phyloP scores from a whole-genome alignment of 2,329 filamentous ascomycete species.

The Ophiognomonia clavigignenti-juglandacearum region DNA sequence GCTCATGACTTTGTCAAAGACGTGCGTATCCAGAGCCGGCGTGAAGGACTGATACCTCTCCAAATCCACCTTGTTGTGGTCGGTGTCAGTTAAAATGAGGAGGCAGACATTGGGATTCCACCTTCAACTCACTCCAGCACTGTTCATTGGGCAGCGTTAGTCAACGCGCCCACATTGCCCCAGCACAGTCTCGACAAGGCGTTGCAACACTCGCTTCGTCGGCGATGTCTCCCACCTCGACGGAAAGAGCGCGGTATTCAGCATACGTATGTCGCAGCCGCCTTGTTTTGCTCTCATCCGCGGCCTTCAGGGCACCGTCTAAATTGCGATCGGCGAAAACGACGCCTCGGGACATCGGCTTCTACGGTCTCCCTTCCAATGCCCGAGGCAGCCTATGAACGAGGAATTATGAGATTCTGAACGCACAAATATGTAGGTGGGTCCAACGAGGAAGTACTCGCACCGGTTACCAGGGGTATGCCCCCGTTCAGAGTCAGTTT shows the following conservation, averaged over 20 bases:
- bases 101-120: neutral
- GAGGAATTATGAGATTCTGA: neutral
- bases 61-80: neutral
- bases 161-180: constrained; percentile 3
- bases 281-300: constrained; percentile 1
- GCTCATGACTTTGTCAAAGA: neutral
- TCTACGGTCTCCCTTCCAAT: constrained; percentile 10
- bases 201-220: neutral
- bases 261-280: neutral
- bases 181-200: neutral
- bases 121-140: neutral
- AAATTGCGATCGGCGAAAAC: constrained; percentile 8
- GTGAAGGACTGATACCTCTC: neutral
- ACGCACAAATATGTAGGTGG: neutral
- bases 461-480: neutral
- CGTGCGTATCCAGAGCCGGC: neutral
- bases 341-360: constrained; percentile 3
- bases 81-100: neutral
- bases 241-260: neutral
- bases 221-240: neutral
- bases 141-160: constrained; percentile 9
- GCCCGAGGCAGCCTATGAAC: constrained; percentile 2
- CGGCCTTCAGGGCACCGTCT: neutral
- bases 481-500: neutral
- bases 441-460: neutral